Evolutionary conservation across 140 eudicot species (phyloP), one percentile per base, ranked within the genome.

Genomic region (Bidens hawaiensis): DNA sequence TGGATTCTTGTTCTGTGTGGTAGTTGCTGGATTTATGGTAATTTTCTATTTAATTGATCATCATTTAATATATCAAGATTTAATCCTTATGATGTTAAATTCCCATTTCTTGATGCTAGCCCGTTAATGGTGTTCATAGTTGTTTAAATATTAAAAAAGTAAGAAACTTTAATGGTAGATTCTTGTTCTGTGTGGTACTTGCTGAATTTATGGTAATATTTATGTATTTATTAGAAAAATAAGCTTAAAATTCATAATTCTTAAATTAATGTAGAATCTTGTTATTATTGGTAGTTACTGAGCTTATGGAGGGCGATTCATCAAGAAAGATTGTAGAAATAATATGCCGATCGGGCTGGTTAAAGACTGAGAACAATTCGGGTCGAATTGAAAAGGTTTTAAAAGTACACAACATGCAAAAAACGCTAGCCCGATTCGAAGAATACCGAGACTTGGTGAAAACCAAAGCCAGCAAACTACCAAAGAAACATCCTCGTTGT

Each of bases 291-390:
- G 57, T 93, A 93, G 99, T 93, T 25, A 93, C 95, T 36, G 99
- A 93, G 65, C 96, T 93, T 34, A 65, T 81, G 79, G 99, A 93
- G 74, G 96, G 96, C 1, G 99, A 93, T 64, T 93, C 99, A 11
- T 93, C 99, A 10, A 80, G 99, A 75, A 93, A 93, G 78, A 88
- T 93, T 18, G 99, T 93, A 2, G 99, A 93, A 75, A 93, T 93
- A 34, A 93, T 93, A 31, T 93, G 95, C 65, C 70, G 99, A 53
- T 80, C 99, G 3, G 81, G 96, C 85, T 85, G 89, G 94, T 56
- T 81, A 19, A 93, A 85, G 75, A 54, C 95, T 2, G 99, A 93
- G 67, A 93, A 68, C 81, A 84, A 77, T n/a, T 78, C 81, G 17
- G 96, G 90, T 27, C 79, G 95, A 22, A 93, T 93, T 10, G 99